Evolutionary conservation across 257 asterid species (phyloP).

Genomic region (Cinchona pubescens): DNA sequence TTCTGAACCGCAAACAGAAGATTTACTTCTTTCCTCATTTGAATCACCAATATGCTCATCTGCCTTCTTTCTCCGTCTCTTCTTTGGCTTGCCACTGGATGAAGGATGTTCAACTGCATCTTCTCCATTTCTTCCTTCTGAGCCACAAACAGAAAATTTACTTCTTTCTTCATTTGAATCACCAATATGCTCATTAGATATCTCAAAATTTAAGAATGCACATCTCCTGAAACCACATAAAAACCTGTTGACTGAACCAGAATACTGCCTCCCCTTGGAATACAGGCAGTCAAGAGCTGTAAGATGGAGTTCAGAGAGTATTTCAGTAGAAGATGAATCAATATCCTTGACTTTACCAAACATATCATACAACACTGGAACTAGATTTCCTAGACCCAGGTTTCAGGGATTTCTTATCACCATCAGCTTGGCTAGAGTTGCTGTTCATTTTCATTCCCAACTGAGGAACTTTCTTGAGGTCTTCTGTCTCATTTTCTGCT

Average conservation of each 20-base stretch:
- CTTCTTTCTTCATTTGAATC: neutral
- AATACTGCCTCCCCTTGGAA: conserved; percentile 33
- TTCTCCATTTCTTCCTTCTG: conserved; percentile 12
- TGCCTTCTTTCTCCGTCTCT: conserved; percentile 35
- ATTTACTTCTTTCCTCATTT: neutral
- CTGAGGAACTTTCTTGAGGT: conserved; percentile 21
- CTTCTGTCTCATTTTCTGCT: conserved; percentile 35
- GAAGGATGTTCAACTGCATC: conserved; percentile 11
- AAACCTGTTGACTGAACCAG: conserved; percentile 46
- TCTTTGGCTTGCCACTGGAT: conserved; percentile 19
- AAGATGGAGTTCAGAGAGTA: conserved; percentile 51
- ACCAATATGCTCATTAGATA: conserved; percentile 19
- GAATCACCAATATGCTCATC: conserved; percentile 14
- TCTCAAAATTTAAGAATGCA: conserved; percentile 42
- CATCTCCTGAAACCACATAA: conserved; percentile 48
- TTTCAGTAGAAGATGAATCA: conserved; percentile 41
- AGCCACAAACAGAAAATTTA: neutral
- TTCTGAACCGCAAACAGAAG: conserved; percentile 8
- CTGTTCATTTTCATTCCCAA: conserved; percentile 11
- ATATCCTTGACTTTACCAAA: conserved; percentile 30
- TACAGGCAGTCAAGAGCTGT: conserved; percentile 42
- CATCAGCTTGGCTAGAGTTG: conserved; percentile 11
- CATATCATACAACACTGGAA: conserved; percentile 17
- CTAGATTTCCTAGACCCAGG: conserved; percentile 29
- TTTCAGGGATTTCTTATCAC: conserved; percentile 26